Base-by-base conservation (phyloP, 2,329 filamentous ascomycete species). In the Xylaria sp. region DNA sequence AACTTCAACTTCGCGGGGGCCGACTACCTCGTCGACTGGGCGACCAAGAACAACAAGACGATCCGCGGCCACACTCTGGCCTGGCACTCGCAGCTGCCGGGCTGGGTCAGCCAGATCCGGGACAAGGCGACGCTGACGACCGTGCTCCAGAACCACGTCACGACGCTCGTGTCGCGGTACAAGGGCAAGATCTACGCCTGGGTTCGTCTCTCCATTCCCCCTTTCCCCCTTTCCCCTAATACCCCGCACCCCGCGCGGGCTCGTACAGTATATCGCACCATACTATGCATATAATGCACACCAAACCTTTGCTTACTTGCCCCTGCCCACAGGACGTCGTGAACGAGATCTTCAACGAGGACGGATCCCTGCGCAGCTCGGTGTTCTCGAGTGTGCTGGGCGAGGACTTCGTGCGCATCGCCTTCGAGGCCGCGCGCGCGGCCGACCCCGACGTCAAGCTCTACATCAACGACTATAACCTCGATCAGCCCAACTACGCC, bases 391-490 rank as follows among this genome's bases (percentile, higher is more conserved):
- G 86, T 29, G 86, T 92, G 2, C 84, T 93, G 4, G 90, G 90
- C 50, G 89, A 92, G 79, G 85, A 86, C 76, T 92, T 90, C 74
- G 87, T 93, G 60, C 81, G 82, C 25, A 90, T 91, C 73, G 90
- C 90, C 39, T 93, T 93, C 80, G 83, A 86, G 59, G 87, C 90
- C 11, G 91, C 91, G 22, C 85, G 86, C 58, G 82, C 83, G 9
- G 90, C 89, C 15, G 91, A 93, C 76, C 89, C 90, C 2, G 73
- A 79, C 63, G 89, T 88, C 2, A 90, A 90, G 79, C 83, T 93
- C 44, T 94, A 92, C 81, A 91, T 93, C 80, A 94, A 93, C 79
- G 90, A 93, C 77, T 87, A 85, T 79, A 91, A 91, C 80, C 84
- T 91, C 59, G 90, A 91, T 79, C 81, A 78, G 49, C 83, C 89